phyloP scores from a whole-genome alignment of 805 yeast genomes.

The Ogataea parapolymorpha region DNA sequence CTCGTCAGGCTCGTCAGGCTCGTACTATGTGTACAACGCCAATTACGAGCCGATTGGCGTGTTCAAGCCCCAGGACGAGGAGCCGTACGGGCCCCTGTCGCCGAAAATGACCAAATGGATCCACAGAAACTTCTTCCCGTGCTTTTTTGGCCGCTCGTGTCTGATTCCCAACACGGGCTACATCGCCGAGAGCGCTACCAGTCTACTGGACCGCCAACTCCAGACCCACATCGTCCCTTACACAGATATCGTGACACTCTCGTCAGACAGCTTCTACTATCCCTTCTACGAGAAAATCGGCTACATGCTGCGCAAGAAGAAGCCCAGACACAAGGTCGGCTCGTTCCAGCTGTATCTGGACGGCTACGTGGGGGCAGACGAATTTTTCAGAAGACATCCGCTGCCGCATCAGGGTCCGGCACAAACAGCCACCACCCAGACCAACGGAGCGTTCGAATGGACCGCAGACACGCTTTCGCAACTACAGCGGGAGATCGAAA shows the following conservation, averaged over 20 bases:
- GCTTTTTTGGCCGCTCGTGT: constrained; percentile 72
- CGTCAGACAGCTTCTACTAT: constrained; percentile 51
- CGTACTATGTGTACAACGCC: constrained; percentile 52
- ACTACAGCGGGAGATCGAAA: constrained; percentile 61
- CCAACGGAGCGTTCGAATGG: constrained; percentile 44
- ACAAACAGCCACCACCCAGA: constrained; percentile 4
- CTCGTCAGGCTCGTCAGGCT: constrained; percentile 66
- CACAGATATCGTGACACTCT: constrained; percentile 53
- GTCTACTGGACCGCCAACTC: constrained; percentile 58
- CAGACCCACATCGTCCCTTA: constrained; percentile 60
- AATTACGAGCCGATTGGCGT: constrained; percentile 47
- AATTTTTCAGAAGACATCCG: constrained; percentile 54
- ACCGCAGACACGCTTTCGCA: constrained; percentile 44
- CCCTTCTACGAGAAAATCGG: constrained; percentile 43
- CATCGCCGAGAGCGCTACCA: constrained; percentile 69
- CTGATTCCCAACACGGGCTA: constrained; percentile 71
- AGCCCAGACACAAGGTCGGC: constrained; percentile 51
- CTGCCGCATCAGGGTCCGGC: constrained; percentile 35
- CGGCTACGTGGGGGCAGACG: constrained; percentile 59
- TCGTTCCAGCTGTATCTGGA: constrained; percentile 62
- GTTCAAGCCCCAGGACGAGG: constrained; percentile 78
- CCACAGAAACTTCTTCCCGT: constrained; percentile 71
- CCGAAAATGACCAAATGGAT: constrained; percentile 83
- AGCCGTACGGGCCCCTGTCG: constrained; percentile 73
- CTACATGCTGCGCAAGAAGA: constrained; percentile 19